phyloP scores from a whole-genome alignment of 768 basidiomycete species.

The Xerocomellus chrysenteron region DNA sequence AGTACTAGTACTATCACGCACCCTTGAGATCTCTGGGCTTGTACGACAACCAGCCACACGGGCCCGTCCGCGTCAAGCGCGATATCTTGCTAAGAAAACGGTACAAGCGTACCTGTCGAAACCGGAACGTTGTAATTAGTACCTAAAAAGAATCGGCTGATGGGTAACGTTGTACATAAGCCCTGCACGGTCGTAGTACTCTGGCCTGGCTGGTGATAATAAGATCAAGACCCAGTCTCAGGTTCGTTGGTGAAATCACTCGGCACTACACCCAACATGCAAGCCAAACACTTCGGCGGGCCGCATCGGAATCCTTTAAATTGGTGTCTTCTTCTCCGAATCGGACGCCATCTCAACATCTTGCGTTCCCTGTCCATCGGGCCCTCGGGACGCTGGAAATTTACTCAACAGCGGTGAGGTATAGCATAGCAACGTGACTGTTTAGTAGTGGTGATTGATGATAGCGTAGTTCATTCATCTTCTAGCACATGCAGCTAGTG shows the following conservation, averaged over 20 bases:
- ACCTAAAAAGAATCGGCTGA: neutral
- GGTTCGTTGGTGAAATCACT: neutral
- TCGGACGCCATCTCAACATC: neutral
- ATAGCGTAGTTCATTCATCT: too few species aligned
- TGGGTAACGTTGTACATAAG: neutral
- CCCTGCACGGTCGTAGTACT: neutral
- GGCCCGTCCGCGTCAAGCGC: neutral
- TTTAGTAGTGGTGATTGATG: too few species aligned
- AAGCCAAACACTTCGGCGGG: neutral
- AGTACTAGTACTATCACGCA: neutral
- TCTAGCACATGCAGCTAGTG: neutral
- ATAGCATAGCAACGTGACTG: too few species aligned
- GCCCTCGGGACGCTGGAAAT: neutral
- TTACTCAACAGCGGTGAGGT: too few species aligned
- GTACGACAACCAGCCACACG: neutral
- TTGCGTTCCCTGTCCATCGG: neutral
- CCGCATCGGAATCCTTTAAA: neutral
- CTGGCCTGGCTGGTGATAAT: neutral
- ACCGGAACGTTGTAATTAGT: neutral
- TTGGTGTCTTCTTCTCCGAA: neutral
- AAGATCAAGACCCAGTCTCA: neutral
- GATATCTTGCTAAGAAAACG: conserved; percentile 5
- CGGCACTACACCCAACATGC: neutral
- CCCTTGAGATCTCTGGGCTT: neutral
- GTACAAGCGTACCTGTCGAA: neutral